Evolutionary conservation across 352 stramenopile species (phyloP), one percentile per base, ranked within the genome.

Genomic region (Globisporangium nagaii): DNA sequence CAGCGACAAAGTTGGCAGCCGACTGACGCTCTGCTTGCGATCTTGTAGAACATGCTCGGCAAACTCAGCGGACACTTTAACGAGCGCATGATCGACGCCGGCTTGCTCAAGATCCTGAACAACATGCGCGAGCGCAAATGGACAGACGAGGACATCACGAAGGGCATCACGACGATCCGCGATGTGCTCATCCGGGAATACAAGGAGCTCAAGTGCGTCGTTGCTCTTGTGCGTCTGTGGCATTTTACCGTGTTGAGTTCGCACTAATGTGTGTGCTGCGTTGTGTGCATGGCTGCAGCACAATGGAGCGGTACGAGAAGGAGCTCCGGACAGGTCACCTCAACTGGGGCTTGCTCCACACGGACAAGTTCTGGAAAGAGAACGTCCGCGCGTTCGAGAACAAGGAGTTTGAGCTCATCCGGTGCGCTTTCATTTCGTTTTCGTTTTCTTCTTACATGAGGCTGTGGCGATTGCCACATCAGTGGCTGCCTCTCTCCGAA

Each of bases 311-410:
- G 10, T 98, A 98, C 66, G 90, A 96, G 61, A 97, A 97, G 65
- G 94, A 99, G 68, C 73, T 99, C 9, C 86, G 94, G 56, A 97
- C 91, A 27, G 96, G 95, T 11, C 79, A 90, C 40, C 65, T 99
- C 6, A 88, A 96, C 71, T 99, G 96, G 96, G 96, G 96, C 27
- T 79, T 97, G 28, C 79, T 97, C 17, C 96, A 99, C 74, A 98
- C 94, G 35, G 96, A 98, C 68, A 97, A 97, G 53, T 99, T 99
- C 68, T 99, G 97, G 93, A 96, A 97, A 59, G 96, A 99, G 68
- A 98, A 99, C 76, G 96, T 96, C 34, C 96, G 96, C 68, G 90
- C 93, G 58, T 96, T 98, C 60, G 95, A 98, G 66, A 88, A 90
- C 56, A 97, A 97, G 56, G 94, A 99, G 58, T 99, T 99, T 63